These are phyloP conservation scores for Artemisia argyi DNA, from an alignment of 129 eudicot genomes.

Conservation along the genomic window DNA sequence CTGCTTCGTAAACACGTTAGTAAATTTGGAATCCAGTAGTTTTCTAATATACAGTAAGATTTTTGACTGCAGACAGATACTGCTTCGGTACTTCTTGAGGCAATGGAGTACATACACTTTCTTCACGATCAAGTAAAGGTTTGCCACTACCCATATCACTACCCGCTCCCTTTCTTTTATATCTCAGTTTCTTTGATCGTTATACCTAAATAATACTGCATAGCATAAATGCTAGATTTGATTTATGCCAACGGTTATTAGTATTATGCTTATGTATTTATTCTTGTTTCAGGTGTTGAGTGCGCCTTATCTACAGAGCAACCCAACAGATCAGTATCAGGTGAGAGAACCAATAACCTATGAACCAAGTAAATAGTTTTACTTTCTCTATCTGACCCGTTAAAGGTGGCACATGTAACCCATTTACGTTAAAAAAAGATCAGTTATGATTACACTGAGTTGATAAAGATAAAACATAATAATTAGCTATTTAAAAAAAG, in stretches of 20 bases:
- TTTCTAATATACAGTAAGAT: background rate
- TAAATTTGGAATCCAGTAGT: background rate
- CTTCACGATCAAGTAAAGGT: too few species aligned
- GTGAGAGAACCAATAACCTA: constrained; percentile 30
- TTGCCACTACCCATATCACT: too few species aligned
- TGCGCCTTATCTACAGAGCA: constrained; percentile 78
- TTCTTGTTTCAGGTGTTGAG: constrained; percentile 29
- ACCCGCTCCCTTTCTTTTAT: too few species aligned
- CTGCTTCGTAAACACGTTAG: background rate
- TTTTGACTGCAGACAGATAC: constrained; percentile 73
- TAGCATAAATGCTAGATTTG: too few species aligned
- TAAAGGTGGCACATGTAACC: background rate
- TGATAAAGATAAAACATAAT: too few species aligned
- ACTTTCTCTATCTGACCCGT: too few species aligned
- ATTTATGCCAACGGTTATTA: too few species aligned
- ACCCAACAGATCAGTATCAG: constrained; percentile 41
- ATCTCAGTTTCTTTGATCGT: too few species aligned
- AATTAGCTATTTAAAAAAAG: too few species aligned
- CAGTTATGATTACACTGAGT: background rate
- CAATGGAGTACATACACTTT: constrained; percentile 59
- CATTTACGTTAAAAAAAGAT: background rate
- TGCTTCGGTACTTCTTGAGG: constrained; percentile 85
- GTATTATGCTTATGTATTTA: too few species aligned
- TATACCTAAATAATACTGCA: too few species aligned
- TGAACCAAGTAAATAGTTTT: too few species aligned